phyloP scores from a whole-genome alignment of 495 filamentous ascomycete genomes.

The Aspergillus haitiensis region DNA sequence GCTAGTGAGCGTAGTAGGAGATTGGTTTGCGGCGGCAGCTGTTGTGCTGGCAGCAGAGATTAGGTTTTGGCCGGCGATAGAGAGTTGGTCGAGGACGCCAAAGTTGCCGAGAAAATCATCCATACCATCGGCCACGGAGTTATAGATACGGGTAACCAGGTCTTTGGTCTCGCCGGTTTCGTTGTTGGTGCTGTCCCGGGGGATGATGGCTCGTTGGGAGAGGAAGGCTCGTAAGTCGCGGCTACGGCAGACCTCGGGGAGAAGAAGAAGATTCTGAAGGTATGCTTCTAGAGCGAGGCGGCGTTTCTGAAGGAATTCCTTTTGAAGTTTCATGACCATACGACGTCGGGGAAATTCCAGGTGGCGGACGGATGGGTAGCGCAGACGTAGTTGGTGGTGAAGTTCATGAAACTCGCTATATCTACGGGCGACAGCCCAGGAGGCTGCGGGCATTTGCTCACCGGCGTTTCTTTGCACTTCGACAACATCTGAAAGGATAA shows the following conservation, averaged over 20 bases:
- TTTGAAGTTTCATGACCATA: constrained; percentile 94
- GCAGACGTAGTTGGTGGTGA: constrained; percentile 79
- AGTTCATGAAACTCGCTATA: constrained; percentile 98
- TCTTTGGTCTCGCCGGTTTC: constrained; percentile 71
- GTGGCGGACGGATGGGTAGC: constrained; percentile 82
- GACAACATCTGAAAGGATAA: constrained; percentile 64
- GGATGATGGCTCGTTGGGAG: constrained; percentile 78
- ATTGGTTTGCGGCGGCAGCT: neutral
- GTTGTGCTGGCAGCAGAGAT: constrained; percentile 76
- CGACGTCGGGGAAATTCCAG: constrained; percentile 90
- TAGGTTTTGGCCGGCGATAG: constrained; percentile 86
- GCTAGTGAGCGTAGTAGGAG: constrained; percentile 35
- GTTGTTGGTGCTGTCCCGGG: constrained; percentile 56
- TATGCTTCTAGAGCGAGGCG: constrained; percentile 81
- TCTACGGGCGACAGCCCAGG: constrained; percentile 75
- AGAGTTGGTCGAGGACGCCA: constrained; percentile 91
- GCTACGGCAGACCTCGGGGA: constrained; percentile 92
- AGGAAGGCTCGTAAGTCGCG: constrained; percentile 91
- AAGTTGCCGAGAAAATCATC: constrained; percentile 97
- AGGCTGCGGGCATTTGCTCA: constrained; percentile 82
- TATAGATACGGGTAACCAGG: constrained; percentile 91
- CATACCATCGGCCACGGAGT: constrained; percentile 95
- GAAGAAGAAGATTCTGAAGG: constrained; percentile 74
- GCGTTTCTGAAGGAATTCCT: constrained; percentile 89
- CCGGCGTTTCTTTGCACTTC: constrained; percentile 88